A percentile compares a stretch with the other conserved stretches of the same genome.
Evolutionary conservation across 23 red algal species (phyloP).

Genomic region (Rhodosorus marinus): DNA sequence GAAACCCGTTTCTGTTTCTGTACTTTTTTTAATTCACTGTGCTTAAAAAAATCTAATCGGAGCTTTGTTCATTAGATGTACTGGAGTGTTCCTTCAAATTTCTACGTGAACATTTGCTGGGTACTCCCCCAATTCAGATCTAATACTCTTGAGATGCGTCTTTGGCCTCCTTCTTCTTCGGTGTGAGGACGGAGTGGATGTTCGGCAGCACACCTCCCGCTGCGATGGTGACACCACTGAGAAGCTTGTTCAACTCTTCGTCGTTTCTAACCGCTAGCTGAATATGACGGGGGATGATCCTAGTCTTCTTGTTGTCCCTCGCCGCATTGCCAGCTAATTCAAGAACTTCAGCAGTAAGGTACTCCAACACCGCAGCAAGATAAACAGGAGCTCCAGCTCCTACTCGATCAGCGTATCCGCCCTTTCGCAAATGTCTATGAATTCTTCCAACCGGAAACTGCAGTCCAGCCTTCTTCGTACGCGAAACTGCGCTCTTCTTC

Average conservation of each 20-base stretch:
- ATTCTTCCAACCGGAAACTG: conserved; percentile 99
- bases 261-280: conserved; percentile 97
- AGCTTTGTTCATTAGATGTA: too few species aligned
- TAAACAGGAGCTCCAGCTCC: conserved; percentile 98
- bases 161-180: conserved; percentile 78
- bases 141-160: conserved; percentile 62
- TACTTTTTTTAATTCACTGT: too few species aligned
- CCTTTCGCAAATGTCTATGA: conserved; percentile 72
- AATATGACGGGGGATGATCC: conserved; percentile 96
- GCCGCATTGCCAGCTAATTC: conserved; percentile 96
- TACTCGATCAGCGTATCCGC: conserved; percentile 89
- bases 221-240: conserved; percentile 85
- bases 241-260: conserved; percentile 97
- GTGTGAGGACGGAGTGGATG: conserved; percentile 78
- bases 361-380: conserved; percentile 97
- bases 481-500: conserved; percentile 54
- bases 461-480: conserved; percentile 89
- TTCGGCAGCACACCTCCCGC: conserved; percentile 92
- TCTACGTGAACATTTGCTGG: too few species aligned
- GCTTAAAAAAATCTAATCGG: too few species aligned
- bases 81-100: too few species aligned
- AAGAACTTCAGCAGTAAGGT: conserved; percentile 97
- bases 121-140: too few species aligned
- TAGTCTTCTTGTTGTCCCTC: conserved; percentile 99
- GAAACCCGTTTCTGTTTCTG: too few species aligned